Evolutionary conservation across 208 protist species (phyloP).

Genomic region (Wallacemonas sp.): DNA sequence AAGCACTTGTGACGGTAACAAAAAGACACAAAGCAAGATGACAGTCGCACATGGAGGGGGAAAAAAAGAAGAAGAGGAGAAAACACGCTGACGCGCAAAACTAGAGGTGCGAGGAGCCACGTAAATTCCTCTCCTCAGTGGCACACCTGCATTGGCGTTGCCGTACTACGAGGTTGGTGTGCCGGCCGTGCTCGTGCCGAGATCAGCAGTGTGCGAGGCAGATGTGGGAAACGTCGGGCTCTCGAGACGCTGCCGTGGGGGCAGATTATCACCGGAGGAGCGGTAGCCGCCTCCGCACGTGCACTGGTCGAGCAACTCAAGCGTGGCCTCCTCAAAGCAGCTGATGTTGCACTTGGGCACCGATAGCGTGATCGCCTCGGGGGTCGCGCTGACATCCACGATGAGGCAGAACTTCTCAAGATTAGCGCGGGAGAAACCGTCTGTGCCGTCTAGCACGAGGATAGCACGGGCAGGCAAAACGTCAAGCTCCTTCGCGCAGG

Average conservation of each 20-base stretch:
- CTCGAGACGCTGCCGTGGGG: background rate
- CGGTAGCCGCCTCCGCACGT: conserved; percentile 26
- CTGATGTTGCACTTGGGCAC: conserved; percentile 41
- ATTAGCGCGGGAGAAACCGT: conserved; percentile 75
- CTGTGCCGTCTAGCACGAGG: conserved; percentile 78
- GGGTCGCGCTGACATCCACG: conserved; percentile 58
- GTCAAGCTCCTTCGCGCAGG: conserved; percentile 68
- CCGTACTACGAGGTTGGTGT: background rate
- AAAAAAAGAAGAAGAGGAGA: background rate
- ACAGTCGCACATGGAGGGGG: background rate
- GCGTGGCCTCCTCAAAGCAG: conserved; percentile 52
- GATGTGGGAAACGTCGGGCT: conserved; percentile 8
- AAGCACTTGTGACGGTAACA: background rate
- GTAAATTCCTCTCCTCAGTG: too few species aligned
- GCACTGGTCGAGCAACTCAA: conserved; percentile 52
- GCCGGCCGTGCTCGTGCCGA: background rate
- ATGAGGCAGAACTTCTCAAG: conserved; percentile 81
- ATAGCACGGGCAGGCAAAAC: conserved; percentile 55
- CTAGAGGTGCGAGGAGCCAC: background rate
- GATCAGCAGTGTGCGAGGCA: background rate
- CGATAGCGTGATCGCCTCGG: conserved; percentile 36
- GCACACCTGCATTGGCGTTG: too few species aligned
- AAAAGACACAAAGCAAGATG: background rate
- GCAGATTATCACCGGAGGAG: background rate
- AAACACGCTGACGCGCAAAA: background rate